Evolutionary conservation across 2,329 filamentous ascomycete species (phyloP).

Genomic region (Claviceps capensis): DNA sequence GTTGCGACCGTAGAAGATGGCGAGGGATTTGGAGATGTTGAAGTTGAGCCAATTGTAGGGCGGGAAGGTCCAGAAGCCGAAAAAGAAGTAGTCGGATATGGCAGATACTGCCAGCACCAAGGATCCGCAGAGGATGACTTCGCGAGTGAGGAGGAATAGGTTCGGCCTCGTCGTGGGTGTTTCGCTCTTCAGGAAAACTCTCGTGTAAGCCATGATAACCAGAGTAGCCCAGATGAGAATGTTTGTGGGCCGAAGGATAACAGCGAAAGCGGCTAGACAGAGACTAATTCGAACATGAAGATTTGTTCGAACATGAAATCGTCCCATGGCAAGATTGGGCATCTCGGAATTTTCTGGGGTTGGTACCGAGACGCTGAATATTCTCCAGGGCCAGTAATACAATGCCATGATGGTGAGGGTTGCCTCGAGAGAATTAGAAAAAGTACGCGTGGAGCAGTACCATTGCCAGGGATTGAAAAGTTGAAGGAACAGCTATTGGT

Average conservation of each 20-base stretch:
- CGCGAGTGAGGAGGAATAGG: constrained; percentile 41
- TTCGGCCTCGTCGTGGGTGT: constrained; percentile 30
- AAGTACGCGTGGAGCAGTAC: constrained; percentile 85
- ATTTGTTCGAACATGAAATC: constrained; percentile 15
- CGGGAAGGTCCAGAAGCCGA: constrained; percentile 76
- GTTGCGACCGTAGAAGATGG: constrained; percentile 85
- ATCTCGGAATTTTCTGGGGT: constrained; percentile 27
- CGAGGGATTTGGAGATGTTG: constrained; percentile 77
- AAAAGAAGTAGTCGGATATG: constrained; percentile 63
- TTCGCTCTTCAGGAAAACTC: constrained; percentile 18
- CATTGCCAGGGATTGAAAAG: constrained; percentile 64
- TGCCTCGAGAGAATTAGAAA: constrained; percentile 92
- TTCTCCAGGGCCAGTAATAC: constrained; percentile 75
- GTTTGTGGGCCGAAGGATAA: constrained; percentile 82
- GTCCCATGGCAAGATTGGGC: not conserved
- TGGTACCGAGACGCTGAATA: constrained; percentile 32
- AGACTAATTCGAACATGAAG: constrained; percentile 43
- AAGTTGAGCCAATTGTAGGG: constrained; percentile 79
- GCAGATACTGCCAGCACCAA: constrained; percentile 49
- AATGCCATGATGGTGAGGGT: constrained; percentile 70
- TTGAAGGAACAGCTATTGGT: constrained; percentile 21
- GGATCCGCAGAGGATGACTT: constrained; percentile 50
- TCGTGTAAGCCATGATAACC: constrained; percentile 31
- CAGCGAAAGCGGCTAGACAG: constrained; percentile 64
- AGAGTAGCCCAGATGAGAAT: constrained; percentile 69